A percentile compares a stretch with the other conserved stretches of the same genome.
phyloP scores from a whole-genome alignment of 768 basidiomycete species.

The Panaeolus papilionaceus region DNA sequence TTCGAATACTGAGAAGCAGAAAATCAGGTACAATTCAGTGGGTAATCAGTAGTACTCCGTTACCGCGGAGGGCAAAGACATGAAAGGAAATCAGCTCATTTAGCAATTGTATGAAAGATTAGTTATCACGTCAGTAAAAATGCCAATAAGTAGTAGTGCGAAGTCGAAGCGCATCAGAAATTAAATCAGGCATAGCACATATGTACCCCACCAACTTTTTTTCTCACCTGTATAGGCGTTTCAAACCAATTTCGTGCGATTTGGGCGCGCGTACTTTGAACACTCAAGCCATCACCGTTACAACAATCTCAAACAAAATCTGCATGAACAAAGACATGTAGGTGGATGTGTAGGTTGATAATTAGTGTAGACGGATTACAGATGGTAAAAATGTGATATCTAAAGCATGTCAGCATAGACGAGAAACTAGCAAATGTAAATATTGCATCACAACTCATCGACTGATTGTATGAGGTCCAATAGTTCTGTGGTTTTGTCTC shows the following conservation, averaged over 20 bases:
- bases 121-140: too few relatives aligned
- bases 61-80: neutral
- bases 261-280: neutral
- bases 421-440: neutral
- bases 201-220: neutral
- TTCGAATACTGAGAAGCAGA: slow-evolving; percentile 24
- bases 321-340: neutral
- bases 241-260: neutral
- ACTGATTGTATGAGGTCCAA: slow-evolving; percentile 10
- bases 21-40: slow-evolving; percentile 23
- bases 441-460: neutral
- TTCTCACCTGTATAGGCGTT: neutral
- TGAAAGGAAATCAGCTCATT: neutral
- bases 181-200: neutral
- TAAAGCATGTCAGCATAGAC: neutral
- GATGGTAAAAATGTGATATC: neutral
- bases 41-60: neutral
- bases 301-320: neutral
- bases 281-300: neutral
- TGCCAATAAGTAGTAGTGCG: too few relatives aligned
- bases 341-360: neutral
- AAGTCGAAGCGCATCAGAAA: too few relatives aligned
- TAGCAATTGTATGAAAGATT: neutral
- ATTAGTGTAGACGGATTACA: neutral
- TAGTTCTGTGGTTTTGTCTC: slow-evolving; percentile 20